These are phyloP conservation scores for Corylus americana DNA, from an alignment of 306 rosid genomes.

Conservation along the genomic window DNA sequence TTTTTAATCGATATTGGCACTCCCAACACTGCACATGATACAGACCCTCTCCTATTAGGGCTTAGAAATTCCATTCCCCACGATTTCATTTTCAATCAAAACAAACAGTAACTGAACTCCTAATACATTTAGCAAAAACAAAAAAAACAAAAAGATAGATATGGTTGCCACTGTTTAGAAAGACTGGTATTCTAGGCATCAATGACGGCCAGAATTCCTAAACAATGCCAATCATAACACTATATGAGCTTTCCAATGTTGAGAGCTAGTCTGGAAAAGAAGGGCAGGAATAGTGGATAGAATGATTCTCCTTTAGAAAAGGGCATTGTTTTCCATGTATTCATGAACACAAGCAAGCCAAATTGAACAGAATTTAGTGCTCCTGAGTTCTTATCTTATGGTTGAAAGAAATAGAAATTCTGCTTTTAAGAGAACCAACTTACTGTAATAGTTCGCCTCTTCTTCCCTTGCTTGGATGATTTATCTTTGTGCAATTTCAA, in stretches of 20 bases:
- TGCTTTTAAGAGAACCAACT: conserved; percentile 28
- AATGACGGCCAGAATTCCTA: neutral
- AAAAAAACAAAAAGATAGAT: neutral
- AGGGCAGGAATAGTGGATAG: neutral
- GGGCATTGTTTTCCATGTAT: neutral
- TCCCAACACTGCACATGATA: neutral
- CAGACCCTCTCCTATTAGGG: neutral
- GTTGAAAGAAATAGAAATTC: neutral
- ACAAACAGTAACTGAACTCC: neutral
- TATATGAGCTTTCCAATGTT: neutral
- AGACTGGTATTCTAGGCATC: neutral
- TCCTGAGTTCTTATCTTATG: neutral
- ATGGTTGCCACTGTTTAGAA: neutral
- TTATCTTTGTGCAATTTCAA: conserved; percentile 45
- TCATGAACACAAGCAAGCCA: neutral
- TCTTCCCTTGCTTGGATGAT: conserved; percentile 68
- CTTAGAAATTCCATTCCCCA: neutral
- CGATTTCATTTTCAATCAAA: neutral
- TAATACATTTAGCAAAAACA: neutral
- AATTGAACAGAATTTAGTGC: neutral
- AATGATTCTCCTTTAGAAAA: neutral
- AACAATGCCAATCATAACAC: neutral
- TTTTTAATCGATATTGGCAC: neutral
- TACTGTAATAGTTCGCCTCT: conserved; percentile 84
- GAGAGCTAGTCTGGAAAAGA: neutral